phyloP scores from a whole-genome alignment of 2,329 filamentous ascomycete genomes.

The Diaporthe sp. region DNA sequence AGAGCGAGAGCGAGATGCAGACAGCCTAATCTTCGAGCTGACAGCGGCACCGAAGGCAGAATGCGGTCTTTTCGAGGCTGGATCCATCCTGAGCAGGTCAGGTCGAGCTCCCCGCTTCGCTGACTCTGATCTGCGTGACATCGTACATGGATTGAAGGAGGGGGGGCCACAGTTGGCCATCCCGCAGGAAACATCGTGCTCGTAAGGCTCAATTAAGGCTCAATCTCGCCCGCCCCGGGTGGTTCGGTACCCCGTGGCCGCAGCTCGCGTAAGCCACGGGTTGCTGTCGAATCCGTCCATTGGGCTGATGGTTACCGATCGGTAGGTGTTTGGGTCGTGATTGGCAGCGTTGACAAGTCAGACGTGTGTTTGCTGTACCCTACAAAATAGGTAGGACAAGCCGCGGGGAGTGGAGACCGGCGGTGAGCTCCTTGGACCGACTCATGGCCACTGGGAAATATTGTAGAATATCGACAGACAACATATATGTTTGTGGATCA shows the following conservation, averaged over 20 bases:
- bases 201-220: background rate
- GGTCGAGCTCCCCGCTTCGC: constrained; percentile 13
- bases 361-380: constrained; percentile 6
- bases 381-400: background rate
- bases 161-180: background rate
- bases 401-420: background rate
- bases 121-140: constrained; percentile 19
- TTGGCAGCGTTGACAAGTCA: constrained; percentile 4
- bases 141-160: background rate
- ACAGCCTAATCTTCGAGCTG: constrained; percentile 1
- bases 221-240: background rate
- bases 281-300: background rate
- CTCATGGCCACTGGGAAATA: background rate
- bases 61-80: constrained; percentile 17
- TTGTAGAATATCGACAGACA: background rate
- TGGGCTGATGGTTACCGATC: background rate
- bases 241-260: background rate
- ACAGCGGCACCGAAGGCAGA: background rate
- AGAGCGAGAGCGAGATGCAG: constrained; percentile 27
- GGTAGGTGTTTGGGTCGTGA: background rate
- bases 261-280: background rate
- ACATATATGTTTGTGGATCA: background rate
- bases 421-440: constrained; percentile 19
- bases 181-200: background rate
- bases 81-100: background rate